Evolutionary conservation across 1,284 basidiomycete species (phyloP), one percentile per base, ranked within the genome.

Genomic region (Peniophora sp.): DNA sequence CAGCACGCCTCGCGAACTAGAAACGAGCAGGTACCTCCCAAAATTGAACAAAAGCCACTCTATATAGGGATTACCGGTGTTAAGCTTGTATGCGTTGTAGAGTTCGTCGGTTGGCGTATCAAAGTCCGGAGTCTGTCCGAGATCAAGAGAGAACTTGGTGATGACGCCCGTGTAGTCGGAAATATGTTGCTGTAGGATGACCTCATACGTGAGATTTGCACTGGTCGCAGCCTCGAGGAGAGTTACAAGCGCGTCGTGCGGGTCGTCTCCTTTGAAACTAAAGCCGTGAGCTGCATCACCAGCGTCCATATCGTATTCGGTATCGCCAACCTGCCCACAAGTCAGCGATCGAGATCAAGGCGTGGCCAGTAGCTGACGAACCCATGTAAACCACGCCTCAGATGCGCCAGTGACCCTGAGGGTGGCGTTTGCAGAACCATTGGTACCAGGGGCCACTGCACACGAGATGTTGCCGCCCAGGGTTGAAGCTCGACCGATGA

Each of bases 11-110:
- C 84, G 69, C 3, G 81, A 75, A 55, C 83, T 85, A 51, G 74
- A 74, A 19, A 73, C 68, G 14, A 88, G 68, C 57, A 89, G 59
- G 57, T 88, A 86, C 46, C 85, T 68, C n/a, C 84, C 85, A 58
- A 72, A 82, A 60, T 88, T 85, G 64, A 89, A 88, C 49, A 80
- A 51, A 27, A 89, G 50, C 84, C 83, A 87, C 61, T 89, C 84
- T 11, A 89, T 55, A 59, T 88, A 87, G 17, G 74, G 59, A 56
- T 87, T 76, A 3, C 83, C 84, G 2, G 63, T 61, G 55, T 80
- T 76, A 14, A 72, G 69, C 52, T 69, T 57, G 57, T 89, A 89
- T 47, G 68, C 67, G 1, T 64, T 63, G 45, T 73, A 68, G 34
- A 87, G 63, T 54, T 73, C 66, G 57, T 85, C 76, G n/a, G 84